These are phyloP conservation scores for Neopestalotiopsis clavispora DNA, from an alignment of 2,329 filamentous ascomycete species.

Conservation along the genomic window DNA sequence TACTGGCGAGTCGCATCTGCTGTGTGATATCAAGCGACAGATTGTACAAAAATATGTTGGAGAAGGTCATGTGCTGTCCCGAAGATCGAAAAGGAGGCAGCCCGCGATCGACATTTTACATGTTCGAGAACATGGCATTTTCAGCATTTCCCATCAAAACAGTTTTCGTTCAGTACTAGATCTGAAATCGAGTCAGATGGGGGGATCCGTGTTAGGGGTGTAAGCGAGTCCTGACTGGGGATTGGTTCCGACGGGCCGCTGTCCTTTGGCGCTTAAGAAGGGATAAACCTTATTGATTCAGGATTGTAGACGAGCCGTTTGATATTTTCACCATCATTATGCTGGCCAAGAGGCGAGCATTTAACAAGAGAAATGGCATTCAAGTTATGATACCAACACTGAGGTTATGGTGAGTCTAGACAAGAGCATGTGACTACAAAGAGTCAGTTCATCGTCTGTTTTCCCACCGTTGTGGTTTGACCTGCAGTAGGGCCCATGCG, in stretches of 20 bases:
- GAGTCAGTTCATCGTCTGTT: background rate
- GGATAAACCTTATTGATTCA: background rate
- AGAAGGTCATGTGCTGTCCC: background rate
- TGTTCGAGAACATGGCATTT: background rate
- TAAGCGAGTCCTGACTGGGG: background rate
- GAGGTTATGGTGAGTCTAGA: background rate
- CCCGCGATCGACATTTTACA: background rate
- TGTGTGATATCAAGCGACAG: background rate
- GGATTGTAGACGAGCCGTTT: background rate
- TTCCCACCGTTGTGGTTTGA: background rate
- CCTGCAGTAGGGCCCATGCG: background rate
- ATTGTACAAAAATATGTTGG: background rate
- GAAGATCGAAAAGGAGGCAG: slow-evolving; percentile 7
- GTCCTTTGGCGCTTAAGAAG: background rate
- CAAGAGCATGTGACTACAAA: background rate
- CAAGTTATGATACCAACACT: background rate
- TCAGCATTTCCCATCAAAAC: background rate
- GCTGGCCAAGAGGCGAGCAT: no score
- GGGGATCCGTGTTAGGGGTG: background rate
- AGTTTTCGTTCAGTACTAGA: background rate
- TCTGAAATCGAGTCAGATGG: background rate
- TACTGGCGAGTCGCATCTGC: slow-evolving; percentile 9
- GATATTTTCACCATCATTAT: background rate
- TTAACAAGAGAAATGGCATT: background rate
- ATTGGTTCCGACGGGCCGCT: background rate